A percentile compares a stretch with the other conserved stretches of the same genome.
These are phyloP conservation scores for Scytalidium sp. DNA, from an alignment of 2,329 filamentous ascomycete species.

Conservation along the genomic window DNA sequence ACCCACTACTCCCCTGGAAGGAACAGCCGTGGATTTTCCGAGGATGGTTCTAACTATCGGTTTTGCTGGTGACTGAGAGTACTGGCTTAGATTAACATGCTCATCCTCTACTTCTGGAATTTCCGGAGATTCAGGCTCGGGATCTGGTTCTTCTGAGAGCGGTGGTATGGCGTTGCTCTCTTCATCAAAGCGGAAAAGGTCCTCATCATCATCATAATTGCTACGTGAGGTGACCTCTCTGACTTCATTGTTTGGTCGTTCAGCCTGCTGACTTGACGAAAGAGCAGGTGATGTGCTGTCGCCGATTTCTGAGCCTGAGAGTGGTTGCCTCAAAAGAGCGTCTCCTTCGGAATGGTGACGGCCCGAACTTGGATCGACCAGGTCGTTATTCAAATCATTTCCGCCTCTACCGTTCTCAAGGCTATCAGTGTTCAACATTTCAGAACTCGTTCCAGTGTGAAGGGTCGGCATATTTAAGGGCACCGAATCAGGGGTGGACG, in stretches of 20 bases:
- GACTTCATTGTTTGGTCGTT: not conserved
- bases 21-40: not conserved
- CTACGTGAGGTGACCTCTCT: slow-evolving; percentile 9
- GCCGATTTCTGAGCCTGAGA: not conserved
- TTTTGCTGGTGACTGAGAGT: slow-evolving; percentile 9
- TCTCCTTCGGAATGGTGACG: too few species aligned
- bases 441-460: too few species aligned
- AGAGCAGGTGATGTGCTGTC: not conserved
- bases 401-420: too few species aligned
- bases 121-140: slow-evolving; percentile 6
- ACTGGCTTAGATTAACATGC: slow-evolving; percentile 7
- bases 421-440: too few species aligned
- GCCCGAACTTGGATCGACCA: too few species aligned
- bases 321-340: not conserved
- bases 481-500: too few species aligned
- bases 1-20: slow-evolving; percentile 31
- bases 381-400: too few species aligned
- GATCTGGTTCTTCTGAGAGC: slow-evolving; percentile 12
- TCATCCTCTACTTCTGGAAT: slow-evolving; percentile 2
- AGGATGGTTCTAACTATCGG: not conserved
- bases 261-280: slow-evolving; percentile 2
- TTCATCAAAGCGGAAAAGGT: slow-evolving; percentile 25
- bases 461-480: too few species aligned
- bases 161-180: slow-evolving; percentile 3
- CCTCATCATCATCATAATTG: slow-evolving; percentile 19